Base-by-base conservation (phyloP, 2,329 filamentous ascomycete species). In the Fusarium brachygibbosum region DNA sequence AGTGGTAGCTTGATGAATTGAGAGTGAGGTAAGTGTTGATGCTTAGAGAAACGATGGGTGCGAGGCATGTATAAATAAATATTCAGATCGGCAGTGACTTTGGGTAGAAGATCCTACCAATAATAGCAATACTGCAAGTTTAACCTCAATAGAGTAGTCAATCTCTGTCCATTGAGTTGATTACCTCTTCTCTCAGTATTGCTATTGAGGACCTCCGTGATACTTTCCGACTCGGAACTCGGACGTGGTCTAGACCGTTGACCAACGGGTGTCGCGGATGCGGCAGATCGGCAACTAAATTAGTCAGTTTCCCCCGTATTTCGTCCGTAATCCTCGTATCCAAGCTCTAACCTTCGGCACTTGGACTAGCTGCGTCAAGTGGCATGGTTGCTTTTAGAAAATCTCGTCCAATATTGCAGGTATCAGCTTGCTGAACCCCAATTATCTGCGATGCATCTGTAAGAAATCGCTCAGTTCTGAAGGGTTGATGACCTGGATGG, bases 181-280 rank as follows among this genome's bases (percentile, higher is more conserved):
- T 16, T 29, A 17, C 3, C 4, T 10, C 19, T 13, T 17, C 12
- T 10, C 14, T 4, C 17, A 16, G 6, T 3, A 9, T 38, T 2
- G 34, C 14, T 38, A 17, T 12, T 16, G 23, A 38, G 14, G 4
- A 10, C 17, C 17, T 50, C 7, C 9, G 25, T 28, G 48, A 50
- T 50, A 50, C 48, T 50, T 50, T 50, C 48, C 23, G 48, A 50
- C 6, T 19, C 48, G 48, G 48, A 37, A 50, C 23, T 38, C 48
- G 48, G 48, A 29, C 46, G 23, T 37, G 46, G 32, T 50, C 46
- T 50, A 19, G 46, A 50, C 21, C 32, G 10, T 25, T 17, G 31
- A 14, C 25, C 45, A 25, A 35, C 31, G 45, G 44, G 31, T 49
- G 45, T 25, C 16, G 31, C 16, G 45, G 29, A 35, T 25, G 16